Evolutionary conservation across 805 yeast species (phyloP), one percentile per base, ranked within the genome.

Genomic region (Zygosaccharomyces rouxii): DNA sequence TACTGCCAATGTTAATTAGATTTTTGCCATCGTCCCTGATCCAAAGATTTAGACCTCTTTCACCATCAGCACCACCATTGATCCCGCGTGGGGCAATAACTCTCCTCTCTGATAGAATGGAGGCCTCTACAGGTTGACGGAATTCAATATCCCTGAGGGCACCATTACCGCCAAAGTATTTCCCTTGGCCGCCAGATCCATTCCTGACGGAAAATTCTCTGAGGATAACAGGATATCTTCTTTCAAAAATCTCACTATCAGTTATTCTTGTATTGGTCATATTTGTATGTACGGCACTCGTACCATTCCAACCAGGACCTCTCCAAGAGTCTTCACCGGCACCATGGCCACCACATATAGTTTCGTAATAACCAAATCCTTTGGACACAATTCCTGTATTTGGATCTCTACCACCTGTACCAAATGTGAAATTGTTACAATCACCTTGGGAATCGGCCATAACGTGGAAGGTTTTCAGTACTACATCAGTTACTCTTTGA

Each of bases 401-500:
- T 9, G 68, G 69, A 48, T 66, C 70, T 49, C 77, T 76, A 41
- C 89, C 92, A 52, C 84, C 87, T 23, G 78, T 79, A 21, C 97
- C 97, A 71, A 90, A 92, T 0, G 97, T 90, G 57, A 92, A 80
- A 68, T 92, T 94, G 68, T 94, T 92, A 66, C 96, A 88, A 51
- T 94, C 89, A 38, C 97, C 97, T 69, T 92, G 98, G 1, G 97
- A 89, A 55, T 89, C 97, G 2, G 97, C 97, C 72, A 89, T 86
- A 4, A 89, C 89, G 52, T 79, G 76, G 64, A 94, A 89, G 0
- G 98, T 94, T 58, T 83, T 84, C 60, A 92, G 73, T 35, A 94
- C 79, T 2, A 86, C 92, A 67, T 90, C 97, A 0, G 96, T 89
- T 41, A 94, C 81, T 57, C 97, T 77, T 67, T 94, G 98, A 1